These are phyloP conservation scores for Aspergillus candidus DNA, from an alignment of 2,329 filamentous ascomycete species.

Conservation along the genomic window DNA sequence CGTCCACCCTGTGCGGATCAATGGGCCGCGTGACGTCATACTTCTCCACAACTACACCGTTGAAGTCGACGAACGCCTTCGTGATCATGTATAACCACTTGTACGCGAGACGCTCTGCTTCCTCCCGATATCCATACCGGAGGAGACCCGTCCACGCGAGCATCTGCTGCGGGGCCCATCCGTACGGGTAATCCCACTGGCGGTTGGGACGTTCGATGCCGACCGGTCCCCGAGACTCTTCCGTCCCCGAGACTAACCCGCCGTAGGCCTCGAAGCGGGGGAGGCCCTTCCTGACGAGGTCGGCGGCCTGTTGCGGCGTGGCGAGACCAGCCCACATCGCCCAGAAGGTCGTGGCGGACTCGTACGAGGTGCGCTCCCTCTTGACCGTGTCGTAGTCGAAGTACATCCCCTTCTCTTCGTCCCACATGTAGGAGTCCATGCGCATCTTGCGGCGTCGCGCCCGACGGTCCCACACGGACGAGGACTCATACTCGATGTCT, in stretches of 20 bases:
- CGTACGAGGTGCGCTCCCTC: constrained; percentile 74
- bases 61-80: constrained; percentile 97
- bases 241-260: constrained; percentile 81
- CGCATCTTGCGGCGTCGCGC: constrained; percentile 75
- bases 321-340: constrained; percentile 91
- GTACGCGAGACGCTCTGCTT: constrained; percentile 84
- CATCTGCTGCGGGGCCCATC: constrained; percentile 98
- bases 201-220: constrained; percentile 81
- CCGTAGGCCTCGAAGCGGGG: constrained; percentile 84
- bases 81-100: constrained; percentile 99
- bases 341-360: constrained; percentile 93
- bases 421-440: constrained; percentile 93
- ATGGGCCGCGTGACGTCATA: constrained; percentile 90
- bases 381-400: constrained; percentile 92
- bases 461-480: constrained; percentile 82
- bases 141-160: constrained; percentile 90
- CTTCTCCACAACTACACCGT: constrained; percentile 96
- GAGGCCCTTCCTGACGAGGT: constrained; percentile 72
- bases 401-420: constrained; percentile 87
- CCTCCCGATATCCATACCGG: constrained; percentile 85
- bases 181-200: constrained; percentile 98
- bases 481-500: constrained; percentile 69
- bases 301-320: constrained; percentile 76
- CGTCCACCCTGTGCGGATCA: constrained; percentile 89
- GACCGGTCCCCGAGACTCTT: constrained; percentile 76